Evolutionary conservation across 805 yeast genomes (phyloP).

Genomic region (Metschnikowia anglica): DNA sequence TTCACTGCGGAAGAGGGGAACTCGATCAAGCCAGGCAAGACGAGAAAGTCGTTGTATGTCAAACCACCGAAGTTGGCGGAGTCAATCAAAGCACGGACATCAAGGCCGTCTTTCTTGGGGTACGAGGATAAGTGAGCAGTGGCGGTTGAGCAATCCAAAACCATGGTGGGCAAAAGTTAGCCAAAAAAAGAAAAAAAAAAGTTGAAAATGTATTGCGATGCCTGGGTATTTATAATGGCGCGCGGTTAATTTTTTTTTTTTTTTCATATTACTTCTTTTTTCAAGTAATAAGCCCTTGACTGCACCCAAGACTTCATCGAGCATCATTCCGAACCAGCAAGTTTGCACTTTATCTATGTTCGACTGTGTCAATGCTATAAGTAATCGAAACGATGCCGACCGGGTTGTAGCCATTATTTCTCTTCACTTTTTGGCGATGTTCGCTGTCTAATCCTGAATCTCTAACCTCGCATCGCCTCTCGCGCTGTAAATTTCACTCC

Average conservation of each 20-base stretch:
- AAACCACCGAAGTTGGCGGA: conserved; percentile 90
- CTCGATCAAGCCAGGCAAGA: conserved; percentile 91
- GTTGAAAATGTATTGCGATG: conserved; percentile 8
- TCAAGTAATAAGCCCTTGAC: background rate
- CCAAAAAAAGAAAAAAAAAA: conserved; percentile 40
- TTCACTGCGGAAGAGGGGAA: conserved; percentile 79
- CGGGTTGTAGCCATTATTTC: too few relatives aligned
- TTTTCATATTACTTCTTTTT: background rate
- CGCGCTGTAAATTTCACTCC: background rate
- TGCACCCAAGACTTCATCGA: conserved; percentile 2
- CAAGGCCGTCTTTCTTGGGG: conserved; percentile 78
- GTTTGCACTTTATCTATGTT: background rate
- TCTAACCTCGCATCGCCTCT: background rate
- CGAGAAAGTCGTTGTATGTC: conserved; percentile 94
- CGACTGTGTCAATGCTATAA: background rate
- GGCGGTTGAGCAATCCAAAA: conserved; percentile 55
- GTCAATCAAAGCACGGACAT: conserved; percentile 82
- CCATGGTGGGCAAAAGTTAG: conserved; percentile 43
- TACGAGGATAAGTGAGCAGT: conserved; percentile 64
- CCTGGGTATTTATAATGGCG: conserved; percentile 10
- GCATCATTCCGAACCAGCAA: too few relatives aligned
- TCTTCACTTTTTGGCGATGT: background rate
- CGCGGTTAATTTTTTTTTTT: conserved; percentile 8
- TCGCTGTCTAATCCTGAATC: background rate
- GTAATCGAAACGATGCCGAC: background rate